These are phyloP conservation scores for Apostasia ramifera DNA, from an alignment of 106 monocot genomes.

Conservation along the genomic window DNA sequence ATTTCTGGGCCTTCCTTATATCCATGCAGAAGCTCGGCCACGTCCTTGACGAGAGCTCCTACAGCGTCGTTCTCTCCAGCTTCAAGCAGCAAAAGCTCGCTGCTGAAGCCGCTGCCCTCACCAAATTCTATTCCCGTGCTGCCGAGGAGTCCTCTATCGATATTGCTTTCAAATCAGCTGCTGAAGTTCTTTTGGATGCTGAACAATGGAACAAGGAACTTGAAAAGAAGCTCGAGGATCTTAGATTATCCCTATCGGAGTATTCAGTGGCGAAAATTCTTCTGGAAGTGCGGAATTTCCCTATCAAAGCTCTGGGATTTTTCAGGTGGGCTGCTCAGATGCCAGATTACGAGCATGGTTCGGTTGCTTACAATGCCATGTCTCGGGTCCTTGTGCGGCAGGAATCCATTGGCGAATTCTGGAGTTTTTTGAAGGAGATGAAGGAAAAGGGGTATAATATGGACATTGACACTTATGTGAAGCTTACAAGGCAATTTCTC, in stretches of 20 bases:
- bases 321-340: conserved; percentile 51
- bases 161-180: conserved; percentile 5
- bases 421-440: conserved; percentile 59
- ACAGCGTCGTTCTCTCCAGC: conserved; percentile 29
- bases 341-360: conserved; percentile 36
- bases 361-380: conserved; percentile 59
- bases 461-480: conserved; percentile 86
- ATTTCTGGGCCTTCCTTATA: conserved; percentile 65
- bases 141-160: not conserved
- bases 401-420: conserved; percentile 51
- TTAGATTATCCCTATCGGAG: conserved; percentile 33
- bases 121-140: conserved; percentile 24
- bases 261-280: conserved; percentile 29
- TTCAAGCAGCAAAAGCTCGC: conserved; percentile 53
- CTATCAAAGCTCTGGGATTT: conserved; percentile 57
- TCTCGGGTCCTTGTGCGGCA: conserved; percentile 47
- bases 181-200: conserved; percentile 7
- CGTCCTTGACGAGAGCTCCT: conserved; percentile 43
- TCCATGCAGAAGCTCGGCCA: conserved; percentile 42
- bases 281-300: conserved; percentile 27
- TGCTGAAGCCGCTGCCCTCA: conserved; percentile 32
- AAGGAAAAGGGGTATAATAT: conserved; percentile 41
- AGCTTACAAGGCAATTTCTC: conserved; percentile 54
- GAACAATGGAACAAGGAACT: conserved; percentile 15
- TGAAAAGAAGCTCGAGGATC: conserved; percentile 16